Percentiles rank a stretch among this genome's conserved stretches.
Conservation (phyloP, 1,139 yeast species). For the Scheffersomyces cryptocercus region DNA sequence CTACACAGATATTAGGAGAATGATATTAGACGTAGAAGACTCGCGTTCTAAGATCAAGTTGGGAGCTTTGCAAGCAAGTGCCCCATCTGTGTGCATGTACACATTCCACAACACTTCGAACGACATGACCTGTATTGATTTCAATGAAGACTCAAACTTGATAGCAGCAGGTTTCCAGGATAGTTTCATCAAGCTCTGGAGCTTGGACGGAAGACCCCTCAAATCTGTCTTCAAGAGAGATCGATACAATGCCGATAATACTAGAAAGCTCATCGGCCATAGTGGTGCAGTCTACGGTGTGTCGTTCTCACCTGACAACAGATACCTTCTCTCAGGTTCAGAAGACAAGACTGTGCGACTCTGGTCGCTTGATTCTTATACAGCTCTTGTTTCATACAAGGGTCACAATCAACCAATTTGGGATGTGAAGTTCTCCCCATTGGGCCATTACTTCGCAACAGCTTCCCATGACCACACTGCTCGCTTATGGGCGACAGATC, state of each 20-base stretch:
- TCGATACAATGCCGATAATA: constrained; percentile 45
- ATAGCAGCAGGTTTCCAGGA: constrained; percentile 96
- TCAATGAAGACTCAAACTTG: constrained; percentile 82
- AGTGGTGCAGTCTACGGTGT: constrained; percentile 92
- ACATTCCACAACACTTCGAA: constrained; percentile 95
- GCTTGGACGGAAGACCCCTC: constrained; percentile 85
- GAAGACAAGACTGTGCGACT: constrained; percentile 90
- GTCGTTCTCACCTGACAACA: constrained; percentile 88
- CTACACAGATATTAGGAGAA: constrained; percentile 74
- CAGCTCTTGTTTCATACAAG: constrained; percentile 88
- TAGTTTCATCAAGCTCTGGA: constrained; percentile 87
- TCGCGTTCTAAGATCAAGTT: constrained; percentile 72
- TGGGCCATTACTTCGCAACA: constrained; percentile 96
- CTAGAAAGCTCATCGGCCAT: constrained; percentile 82
- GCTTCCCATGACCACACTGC: constrained; percentile 99
- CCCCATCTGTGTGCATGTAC: constrained; percentile 97
- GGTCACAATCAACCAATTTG: constrained; percentile 97
- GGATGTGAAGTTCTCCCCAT: constrained; percentile 94
- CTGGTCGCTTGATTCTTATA: constrained; percentile 92
- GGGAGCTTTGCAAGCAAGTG: constrained; percentile 64
- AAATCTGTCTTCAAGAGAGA: constrained; percentile 66
- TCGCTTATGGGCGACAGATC: constrained; percentile 96
- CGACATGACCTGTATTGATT: constrained; percentile 79
- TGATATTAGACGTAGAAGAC: constrained; percentile 78
- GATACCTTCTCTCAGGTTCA: constrained; percentile 76